Evolutionary conservation across 805 yeast genomes (phyloP).

Genomic region (Kluyveromyces lactis): DNA sequence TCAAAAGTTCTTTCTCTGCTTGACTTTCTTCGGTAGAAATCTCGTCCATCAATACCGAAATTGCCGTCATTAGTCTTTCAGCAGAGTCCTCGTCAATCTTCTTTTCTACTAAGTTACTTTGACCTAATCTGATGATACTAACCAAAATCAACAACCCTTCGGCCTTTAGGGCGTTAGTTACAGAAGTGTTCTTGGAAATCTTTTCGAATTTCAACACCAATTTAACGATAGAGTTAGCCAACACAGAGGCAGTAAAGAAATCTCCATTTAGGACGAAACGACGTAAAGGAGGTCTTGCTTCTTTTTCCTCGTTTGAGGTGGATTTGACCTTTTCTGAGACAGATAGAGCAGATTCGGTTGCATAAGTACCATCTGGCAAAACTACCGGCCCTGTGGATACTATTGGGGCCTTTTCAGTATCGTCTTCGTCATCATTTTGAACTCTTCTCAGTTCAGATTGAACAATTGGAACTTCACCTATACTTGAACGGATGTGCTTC

Average conservation of each 20-base stretch:
- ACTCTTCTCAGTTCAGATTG: slow-evolving; percentile 54
- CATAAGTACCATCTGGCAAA: slow-evolving; percentile 98
- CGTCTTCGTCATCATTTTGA: slow-evolving; percentile 29
- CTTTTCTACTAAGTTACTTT: slow-evolving; percentile 57
- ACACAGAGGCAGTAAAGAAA: slow-evolving; percentile 80
- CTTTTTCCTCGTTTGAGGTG: slow-evolving; percentile 41
- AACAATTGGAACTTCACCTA: slow-evolving; percentile 88
- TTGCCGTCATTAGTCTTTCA: slow-evolving; percentile 87
- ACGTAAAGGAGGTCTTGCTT: slow-evolving; percentile 67
- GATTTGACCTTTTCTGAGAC: slow-evolving; percentile 87
- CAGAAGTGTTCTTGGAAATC: slow-evolving; percentile 43
- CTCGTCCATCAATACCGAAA: slow-evolving; percentile 58
- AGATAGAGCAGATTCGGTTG: slow-evolving; percentile 80
- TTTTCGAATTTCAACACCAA: slow-evolving; percentile 68
- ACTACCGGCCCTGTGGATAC: slow-evolving; percentile 62
- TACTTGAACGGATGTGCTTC: slow-evolving; percentile 71
- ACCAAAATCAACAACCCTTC: slow-evolving; percentile 92
- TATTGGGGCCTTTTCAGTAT: slow-evolving; percentile 19
- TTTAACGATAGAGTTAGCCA: slow-evolving; percentile 83
- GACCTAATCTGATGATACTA: slow-evolving; percentile 82
- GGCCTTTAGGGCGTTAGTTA: slow-evolving; percentile 79
- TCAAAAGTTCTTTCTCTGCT: slow-evolving; percentile 35
- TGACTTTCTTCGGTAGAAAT: slow-evolving; percentile 41
- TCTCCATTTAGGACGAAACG: slow-evolving; percentile 78
- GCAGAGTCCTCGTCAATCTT: slow-evolving; percentile 92